Conservation (phyloP, 306 rosid species). For the Malus sylvestris region DNA sequence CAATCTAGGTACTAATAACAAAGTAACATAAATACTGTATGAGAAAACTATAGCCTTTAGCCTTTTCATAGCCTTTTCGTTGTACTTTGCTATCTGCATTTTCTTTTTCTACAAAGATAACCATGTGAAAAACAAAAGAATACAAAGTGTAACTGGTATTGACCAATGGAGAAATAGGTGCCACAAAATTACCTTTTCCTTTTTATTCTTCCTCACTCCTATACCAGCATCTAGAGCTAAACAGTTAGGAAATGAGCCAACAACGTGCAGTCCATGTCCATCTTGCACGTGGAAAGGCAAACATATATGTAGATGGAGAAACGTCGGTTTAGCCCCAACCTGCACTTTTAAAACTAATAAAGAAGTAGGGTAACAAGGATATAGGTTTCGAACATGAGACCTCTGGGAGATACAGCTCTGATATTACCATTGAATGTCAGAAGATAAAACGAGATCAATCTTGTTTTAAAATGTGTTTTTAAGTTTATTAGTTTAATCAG, state of each 20-base stretch:
- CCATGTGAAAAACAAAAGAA: background rate
- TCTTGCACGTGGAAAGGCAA: background rate
- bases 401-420: background rate
- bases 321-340: background rate
- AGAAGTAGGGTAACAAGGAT: background rate
- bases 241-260: too few species aligned
- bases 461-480: background rate
- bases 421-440: background rate
- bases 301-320: background rate
- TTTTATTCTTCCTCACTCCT: background rate
- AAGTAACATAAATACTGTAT: background rate
- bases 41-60: background rate
- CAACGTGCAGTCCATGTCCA: background rate
- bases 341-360: background rate
- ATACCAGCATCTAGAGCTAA: background rate
- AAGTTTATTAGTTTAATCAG: background rate
- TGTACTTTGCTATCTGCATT: background rate
- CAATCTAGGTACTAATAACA: background rate
- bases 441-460: background rate
- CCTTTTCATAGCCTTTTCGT: background rate
- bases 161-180: background rate
- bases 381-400: background rate
- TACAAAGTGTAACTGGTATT: background rate
- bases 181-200: background rate
- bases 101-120: background rate